A percentile compares a stretch with the other conserved stretches of the same genome.
Conservation (phyloP, 208 protist species). For the Crithidia bombi region DNA sequence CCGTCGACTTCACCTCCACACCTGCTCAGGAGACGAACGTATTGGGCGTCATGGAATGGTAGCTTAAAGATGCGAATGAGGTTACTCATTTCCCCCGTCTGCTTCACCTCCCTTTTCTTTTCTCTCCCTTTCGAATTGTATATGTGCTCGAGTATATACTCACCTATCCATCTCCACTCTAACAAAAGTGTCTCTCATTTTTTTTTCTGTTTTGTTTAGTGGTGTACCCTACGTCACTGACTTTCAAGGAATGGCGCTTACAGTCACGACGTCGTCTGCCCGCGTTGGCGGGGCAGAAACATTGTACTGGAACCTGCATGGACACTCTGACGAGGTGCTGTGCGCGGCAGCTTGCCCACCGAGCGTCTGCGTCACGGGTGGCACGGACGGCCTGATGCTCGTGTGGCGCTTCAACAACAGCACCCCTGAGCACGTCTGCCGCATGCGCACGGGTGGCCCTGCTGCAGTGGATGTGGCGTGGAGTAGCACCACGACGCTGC, state of each 20-base stretch:
- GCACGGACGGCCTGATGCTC: constrained; percentile 52
- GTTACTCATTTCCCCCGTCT: too few species aligned
- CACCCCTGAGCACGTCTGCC: constrained; percentile 55
- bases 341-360: constrained; percentile 32
- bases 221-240: too few species aligned
- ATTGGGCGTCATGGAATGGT: too few species aligned
- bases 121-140: too few species aligned
- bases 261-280: constrained; percentile 32
- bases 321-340: constrained; percentile 69
- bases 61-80: too few species aligned
- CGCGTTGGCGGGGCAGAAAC: background rate
- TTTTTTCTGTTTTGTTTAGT: constrained; percentile 9
- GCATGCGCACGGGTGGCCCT: constrained; percentile 60
- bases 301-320: constrained; percentile 56
- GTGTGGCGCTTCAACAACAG: constrained; percentile 52
- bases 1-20: too few species aligned
- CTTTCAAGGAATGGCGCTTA: constrained; percentile 38
- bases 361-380: constrained; percentile 68
- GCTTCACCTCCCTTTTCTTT: too few species aligned
- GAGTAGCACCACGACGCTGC: constrained; percentile 41
- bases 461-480: constrained; percentile 63
- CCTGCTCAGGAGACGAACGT: too few species aligned
- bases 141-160: too few species aligned
- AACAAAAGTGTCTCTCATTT: too few species aligned
- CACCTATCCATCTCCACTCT: too few species aligned